Evolutionary conservation across 306 rosid genomes (phyloP), one percentile per base, ranked within the genome.

Genomic region (Dalbergia oliveri): DNA sequence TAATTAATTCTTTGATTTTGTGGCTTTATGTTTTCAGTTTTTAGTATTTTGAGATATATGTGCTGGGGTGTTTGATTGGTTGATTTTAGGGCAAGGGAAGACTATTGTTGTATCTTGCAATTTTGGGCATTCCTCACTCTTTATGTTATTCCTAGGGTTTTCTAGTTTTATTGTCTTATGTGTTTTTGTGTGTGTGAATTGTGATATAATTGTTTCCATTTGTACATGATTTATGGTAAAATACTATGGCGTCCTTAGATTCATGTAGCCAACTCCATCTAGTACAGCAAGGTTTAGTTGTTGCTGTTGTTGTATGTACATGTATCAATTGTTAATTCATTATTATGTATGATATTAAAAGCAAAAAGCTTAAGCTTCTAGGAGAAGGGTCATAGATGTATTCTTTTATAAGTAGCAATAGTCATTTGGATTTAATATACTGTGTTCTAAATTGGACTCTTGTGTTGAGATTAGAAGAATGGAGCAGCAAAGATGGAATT

Each of bases 1-100:
- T 96, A 61, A 43, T n/a, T 68, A 53, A n/a, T 54, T 16, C 60
- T 21, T 78, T 56, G 57, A 69, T 54, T 79, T 14, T 61, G 62
- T 53, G 31, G 31, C 16, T 54, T 26, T 73, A 33, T 11, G 57
- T n/a, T 44, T 4, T 5, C 19, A 64, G 18, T 19, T 54, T 16
- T 54, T 16, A 53, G 64, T 66, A 26, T 26, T 41, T 41, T 58
- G 21, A 5, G 33, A 4, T 49, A 50, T 47, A 16, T 12, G 45
- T 35, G 45, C 39, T 49, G 11, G 71, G 10, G 11, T 43, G 19
- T 33, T 67, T 69, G 44, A 58, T 69, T 56, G 62, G 76, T 79
- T 76, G 58, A n/a, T 59, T 60, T 37, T 43, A 26, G 68, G 23
- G 18, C 12, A 11, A 6, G 59, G 21, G 3, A 18, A 11, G 61